Percentiles rank a stretch among this genome's conserved stretches.
Evolutionary conservation across 352 stramenopile genomes (phyloP).

Genomic region (Phytophthora parvispora): DNA sequence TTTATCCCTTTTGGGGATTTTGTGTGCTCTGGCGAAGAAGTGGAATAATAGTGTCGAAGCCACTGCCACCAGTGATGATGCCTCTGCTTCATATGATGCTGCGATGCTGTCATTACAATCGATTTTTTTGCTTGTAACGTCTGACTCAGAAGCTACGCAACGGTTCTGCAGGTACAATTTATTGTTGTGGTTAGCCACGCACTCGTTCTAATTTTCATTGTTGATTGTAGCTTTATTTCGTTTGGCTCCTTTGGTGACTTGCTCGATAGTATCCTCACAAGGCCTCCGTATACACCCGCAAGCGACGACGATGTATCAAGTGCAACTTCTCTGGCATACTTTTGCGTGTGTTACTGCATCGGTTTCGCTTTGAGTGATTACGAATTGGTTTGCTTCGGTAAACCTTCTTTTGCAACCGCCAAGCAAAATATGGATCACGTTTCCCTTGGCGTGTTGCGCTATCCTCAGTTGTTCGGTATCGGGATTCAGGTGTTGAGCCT

Average conservation of each 20-base stretch:
- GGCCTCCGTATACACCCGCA: background rate
- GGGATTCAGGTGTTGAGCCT: constrained; percentile 43
- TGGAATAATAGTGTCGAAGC: constrained; percentile 3
- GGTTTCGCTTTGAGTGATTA: constrained; percentile 31
- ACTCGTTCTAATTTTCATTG: background rate
- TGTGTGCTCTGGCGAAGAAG: constrained; percentile 36
- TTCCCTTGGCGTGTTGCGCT: constrained; percentile 8
- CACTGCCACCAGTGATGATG: background rate
- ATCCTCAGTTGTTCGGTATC: constrained; percentile 32
- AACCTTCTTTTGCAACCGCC: background rate
- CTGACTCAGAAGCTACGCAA: constrained; percentile 16
- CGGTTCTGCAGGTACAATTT: constrained; percentile 23
- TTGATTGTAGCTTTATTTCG: constrained; percentile 27
- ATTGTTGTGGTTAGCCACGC: background rate
- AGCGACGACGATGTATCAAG: background rate
- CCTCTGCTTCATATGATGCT: background rate
- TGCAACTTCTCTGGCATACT: constrained; percentile 11
- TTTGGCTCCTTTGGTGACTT: constrained; percentile 32
- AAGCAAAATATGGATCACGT: background rate
- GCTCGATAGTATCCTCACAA: constrained; percentile 16
- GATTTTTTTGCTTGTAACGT: constrained; percentile 24
- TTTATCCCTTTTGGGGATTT: constrained; percentile 50
- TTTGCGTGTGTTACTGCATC: constrained; percentile 37
- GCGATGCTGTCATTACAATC: constrained; percentile 22
- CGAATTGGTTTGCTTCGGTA: constrained; percentile 3